Evolutionary conservation across 1,139 yeast species (phyloP).

Genomic region (Candida sp.): DNA sequence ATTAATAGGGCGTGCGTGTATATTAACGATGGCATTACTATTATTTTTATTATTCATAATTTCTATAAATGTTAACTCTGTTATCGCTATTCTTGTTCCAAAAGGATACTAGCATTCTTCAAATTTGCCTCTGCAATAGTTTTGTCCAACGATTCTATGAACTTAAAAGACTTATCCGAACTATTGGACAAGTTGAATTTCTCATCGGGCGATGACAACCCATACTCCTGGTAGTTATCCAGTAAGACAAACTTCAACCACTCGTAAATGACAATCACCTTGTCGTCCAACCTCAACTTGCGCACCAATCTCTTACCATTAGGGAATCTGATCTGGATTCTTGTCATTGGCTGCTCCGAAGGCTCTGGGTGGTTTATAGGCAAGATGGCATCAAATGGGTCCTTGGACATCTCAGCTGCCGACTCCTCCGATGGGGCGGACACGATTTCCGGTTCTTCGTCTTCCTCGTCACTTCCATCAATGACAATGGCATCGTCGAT

Average conservation of each 20-base stretch:
- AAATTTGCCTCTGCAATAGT: constrained; percentile 80
- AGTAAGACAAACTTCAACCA: constrained; percentile 65
- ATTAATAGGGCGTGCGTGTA: not conserved
- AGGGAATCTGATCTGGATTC: constrained; percentile 88
- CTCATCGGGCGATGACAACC: constrained; percentile 37
- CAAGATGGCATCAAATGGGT: constrained; percentile 44
- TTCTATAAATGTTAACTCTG: not conserved
- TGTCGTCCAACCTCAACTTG: constrained; percentile 61
- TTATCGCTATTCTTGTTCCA: constrained; percentile 51
- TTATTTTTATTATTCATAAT: not conserved
- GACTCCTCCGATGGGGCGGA: constrained; percentile 1
- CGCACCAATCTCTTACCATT: constrained; percentile 87
- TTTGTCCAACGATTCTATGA: constrained; percentile 59
- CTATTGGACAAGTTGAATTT: constrained; percentile 57
- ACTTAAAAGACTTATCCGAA: constrained; percentile 67
- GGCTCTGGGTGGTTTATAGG: constrained; percentile 61
- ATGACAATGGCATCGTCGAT: constrained; percentile 33
- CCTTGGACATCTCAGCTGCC: constrained; percentile 12
- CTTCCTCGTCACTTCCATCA: constrained; percentile 16
- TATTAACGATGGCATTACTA: not conserved
- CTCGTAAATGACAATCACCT: constrained; percentile 44
- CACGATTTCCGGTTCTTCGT: constrained; percentile 8
- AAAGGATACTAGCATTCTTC: constrained; percentile 77
- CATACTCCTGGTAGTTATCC: constrained; percentile 49
- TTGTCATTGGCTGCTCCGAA: constrained; percentile 61